Conservation (phyloP, 805 yeast species). For the Nakazawaea pomicola region DNA sequence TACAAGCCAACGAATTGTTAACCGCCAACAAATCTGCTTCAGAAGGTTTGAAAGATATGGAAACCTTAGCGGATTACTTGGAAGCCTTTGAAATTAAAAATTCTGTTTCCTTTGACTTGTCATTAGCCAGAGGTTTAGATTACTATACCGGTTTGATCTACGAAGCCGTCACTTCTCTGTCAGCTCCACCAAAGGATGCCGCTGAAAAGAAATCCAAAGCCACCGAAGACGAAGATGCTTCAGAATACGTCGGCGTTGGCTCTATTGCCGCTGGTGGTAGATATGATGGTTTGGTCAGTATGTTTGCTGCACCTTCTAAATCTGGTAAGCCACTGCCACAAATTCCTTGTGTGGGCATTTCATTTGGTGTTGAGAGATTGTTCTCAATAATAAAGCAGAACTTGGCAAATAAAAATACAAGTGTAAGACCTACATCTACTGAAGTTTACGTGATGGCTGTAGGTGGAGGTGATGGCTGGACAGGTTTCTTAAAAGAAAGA, state of each 20-base stretch:
- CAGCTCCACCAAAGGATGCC: conserved; percentile 91
- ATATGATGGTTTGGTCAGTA: conserved; percentile 93
- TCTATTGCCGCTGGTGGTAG: conserved; percentile 99
- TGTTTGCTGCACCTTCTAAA: conserved; percentile 84
- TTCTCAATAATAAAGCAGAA: conserved; percentile 86
- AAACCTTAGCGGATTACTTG: conserved; percentile 64
- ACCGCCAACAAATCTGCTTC: conserved; percentile 66
- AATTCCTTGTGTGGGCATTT: conserved; percentile 95
- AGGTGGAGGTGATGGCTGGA: conserved; percentile 97
- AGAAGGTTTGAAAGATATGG: conserved; percentile 79
- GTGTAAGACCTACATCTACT: conserved; percentile 76
- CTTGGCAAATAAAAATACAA: conserved; percentile 39
- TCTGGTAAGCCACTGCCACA: conserved; percentile 60
- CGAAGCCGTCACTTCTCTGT: conserved; percentile 92
- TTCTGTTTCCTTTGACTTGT: conserved; percentile 80
- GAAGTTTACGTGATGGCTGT: conserved; percentile 96
- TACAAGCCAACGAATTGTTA: conserved; percentile 55
- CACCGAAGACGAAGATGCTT: conserved; percentile 79
- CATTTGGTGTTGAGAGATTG: conserved; percentile 94
- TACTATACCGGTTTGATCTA: conserved; percentile 96
- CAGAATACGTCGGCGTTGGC: conserved; percentile 96
- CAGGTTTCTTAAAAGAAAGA: conserved; percentile 87
- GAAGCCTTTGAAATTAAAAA: conserved; percentile 75
- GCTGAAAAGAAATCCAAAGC: conserved; percentile 51
- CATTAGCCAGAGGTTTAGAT: conserved; percentile 95